phyloP scores from a whole-genome alignment of 1,284 basidiomycete species.

The Vanrija humicola region DNA sequence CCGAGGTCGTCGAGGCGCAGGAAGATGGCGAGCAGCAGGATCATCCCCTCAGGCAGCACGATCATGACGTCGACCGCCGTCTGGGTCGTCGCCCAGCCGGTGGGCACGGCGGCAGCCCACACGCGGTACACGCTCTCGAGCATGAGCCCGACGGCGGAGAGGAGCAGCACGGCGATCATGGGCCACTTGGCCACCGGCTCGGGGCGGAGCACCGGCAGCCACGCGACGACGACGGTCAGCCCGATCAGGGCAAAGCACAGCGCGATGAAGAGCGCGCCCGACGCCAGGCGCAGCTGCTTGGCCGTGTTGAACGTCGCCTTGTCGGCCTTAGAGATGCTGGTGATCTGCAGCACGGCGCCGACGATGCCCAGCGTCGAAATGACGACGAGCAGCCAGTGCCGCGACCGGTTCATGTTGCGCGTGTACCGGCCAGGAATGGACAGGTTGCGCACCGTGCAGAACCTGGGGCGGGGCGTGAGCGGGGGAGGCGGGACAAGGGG shows the following conservation, averaged over 20 bases:
- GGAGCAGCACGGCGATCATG: background rate
- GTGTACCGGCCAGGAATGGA: background rate
- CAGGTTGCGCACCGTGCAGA: conserved; percentile 1
- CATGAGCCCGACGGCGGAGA: background rate
- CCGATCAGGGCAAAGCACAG: background rate
- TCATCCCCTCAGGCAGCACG: conserved; percentile 8
- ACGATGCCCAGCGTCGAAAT: conserved; percentile 9
- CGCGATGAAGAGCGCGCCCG: conserved; percentile 6
- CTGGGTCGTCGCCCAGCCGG: conserved; percentile 1
- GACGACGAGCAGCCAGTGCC: background rate
- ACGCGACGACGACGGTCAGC: background rate
- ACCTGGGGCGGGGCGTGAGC: background rate
- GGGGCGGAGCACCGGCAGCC: background rate
- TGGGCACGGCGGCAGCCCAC: background rate
- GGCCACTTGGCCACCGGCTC: background rate
- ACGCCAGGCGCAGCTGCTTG: conserved; percentile 3
- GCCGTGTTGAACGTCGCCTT: background rate
- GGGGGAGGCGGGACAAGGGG: no score
- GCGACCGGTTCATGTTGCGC: background rate
- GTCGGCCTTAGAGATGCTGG: background rate
- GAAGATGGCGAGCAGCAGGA: background rate
- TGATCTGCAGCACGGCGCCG: conserved; percentile 12
- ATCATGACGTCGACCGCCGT: conserved; percentile 3
- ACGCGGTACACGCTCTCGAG: conserved; percentile 11
- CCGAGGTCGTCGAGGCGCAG: conserved; percentile 6